These are phyloP conservation scores for Aspergillus arachidicola DNA, from an alignment of 2,329 filamentous ascomycete species.

Conservation along the genomic window DNA sequence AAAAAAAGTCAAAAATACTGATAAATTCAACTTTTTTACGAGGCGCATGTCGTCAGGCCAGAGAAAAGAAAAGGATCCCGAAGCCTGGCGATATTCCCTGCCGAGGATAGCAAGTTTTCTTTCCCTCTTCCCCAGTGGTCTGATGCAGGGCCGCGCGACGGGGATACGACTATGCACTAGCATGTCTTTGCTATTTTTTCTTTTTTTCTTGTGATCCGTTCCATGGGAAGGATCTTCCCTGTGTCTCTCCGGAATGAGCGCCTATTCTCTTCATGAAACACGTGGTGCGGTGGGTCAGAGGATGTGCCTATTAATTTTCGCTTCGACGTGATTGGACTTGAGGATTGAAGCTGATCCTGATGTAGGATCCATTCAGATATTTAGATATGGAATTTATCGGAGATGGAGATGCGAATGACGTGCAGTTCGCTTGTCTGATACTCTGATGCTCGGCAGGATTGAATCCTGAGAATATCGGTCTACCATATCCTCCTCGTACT, in stretches of 20 bases:
- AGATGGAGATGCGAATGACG: not conserved
- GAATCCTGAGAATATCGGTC: no score
- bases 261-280: slow-evolving; percentile 10
- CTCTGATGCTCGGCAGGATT: not conserved
- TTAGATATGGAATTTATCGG: not conserved
- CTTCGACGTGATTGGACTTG: not conserved
- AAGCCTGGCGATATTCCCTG: slow-evolving; percentile 7
- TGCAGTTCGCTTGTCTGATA: slow-evolving; percentile 1
- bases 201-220: not conserved
- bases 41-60: slow-evolving; percentile 4
- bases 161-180: not conserved
- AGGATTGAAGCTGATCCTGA: not conserved
- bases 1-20: not conserved
- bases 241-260: not conserved
- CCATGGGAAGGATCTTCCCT: not conserved
- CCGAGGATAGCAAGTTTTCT: not conserved
- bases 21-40: slow-evolving; percentile 4
- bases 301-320: not conserved
- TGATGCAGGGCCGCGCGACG: slow-evolving; percentile 6
- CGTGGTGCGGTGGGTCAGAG: slow-evolving; percentile 14
- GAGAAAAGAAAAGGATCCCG: slow-evolving; percentile 10
- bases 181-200: not conserved
- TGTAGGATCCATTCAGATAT: no score
- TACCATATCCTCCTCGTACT: no score
- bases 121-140: slow-evolving; percentile 5